A percentile compares a stretch with the other conserved stretches of the same genome.
These are phyloP conservation scores for Geranium incanum DNA, from an alignment of 441 rosid species.

Conservation along the genomic window DNA sequence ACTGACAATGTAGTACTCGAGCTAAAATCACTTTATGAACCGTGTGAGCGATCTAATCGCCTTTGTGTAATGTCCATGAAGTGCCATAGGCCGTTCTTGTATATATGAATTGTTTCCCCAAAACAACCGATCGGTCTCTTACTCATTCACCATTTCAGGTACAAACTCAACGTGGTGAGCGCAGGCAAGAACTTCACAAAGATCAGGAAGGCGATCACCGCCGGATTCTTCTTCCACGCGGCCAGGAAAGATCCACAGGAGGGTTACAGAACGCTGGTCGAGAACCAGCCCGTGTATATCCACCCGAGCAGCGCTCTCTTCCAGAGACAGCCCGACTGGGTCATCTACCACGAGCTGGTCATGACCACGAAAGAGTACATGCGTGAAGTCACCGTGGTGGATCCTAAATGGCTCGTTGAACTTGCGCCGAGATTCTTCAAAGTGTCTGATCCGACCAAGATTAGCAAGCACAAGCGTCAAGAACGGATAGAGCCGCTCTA, in stretches of 20 bases:
- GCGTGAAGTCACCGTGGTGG: slow-evolving; percentile 57
- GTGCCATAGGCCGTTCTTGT: too few relatives aligned
- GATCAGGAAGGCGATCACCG: slow-evolving; percentile 84
- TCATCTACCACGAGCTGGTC: slow-evolving; percentile 81
- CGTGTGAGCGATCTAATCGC: too few relatives aligned
- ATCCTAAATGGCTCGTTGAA: slow-evolving; percentile 71
- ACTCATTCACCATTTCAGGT: slow-evolving; percentile 36
- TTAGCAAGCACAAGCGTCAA: slow-evolving; percentile 68
- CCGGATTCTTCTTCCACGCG: slow-evolving; percentile 81
- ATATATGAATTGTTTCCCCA: background rate
- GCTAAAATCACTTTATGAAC: too few relatives aligned
- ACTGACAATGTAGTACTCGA: too few relatives aligned
- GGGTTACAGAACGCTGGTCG: slow-evolving; percentile 79
- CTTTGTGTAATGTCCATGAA: too few relatives aligned
- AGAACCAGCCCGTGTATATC: slow-evolving; percentile 89
- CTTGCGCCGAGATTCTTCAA: slow-evolving; percentile 63
- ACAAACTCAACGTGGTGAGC: slow-evolving; percentile 71
- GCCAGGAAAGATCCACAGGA: slow-evolving; percentile 91
- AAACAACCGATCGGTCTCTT: slow-evolving; percentile 4
- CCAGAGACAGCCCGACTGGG: slow-evolving; percentile 96
- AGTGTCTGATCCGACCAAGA: slow-evolving; percentile 57
- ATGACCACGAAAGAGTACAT: slow-evolving; percentile 79
- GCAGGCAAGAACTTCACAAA: slow-evolving; percentile 80
- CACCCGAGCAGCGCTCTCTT: slow-evolving; percentile 93
- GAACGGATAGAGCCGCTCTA: slow-evolving; percentile 63